phyloP scores from a whole-genome alignment of 768 basidiomycete species.

The Tulasnella sp. region DNA sequence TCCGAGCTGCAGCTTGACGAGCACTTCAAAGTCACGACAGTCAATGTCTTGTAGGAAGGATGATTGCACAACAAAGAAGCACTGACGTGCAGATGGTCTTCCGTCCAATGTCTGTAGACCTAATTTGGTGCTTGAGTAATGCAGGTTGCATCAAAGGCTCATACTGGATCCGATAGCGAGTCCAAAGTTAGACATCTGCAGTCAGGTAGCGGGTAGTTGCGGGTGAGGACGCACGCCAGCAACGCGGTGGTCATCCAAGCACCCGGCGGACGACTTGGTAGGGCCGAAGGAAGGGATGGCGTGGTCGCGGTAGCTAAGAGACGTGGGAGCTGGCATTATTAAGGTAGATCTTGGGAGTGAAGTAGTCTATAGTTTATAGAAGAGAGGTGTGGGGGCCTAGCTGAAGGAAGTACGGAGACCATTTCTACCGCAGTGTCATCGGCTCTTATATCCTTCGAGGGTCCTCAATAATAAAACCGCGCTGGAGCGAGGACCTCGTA shows the following conservation, averaged over 20 bases:
- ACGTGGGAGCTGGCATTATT: conserved; percentile 25
- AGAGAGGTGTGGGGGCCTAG: neutral
- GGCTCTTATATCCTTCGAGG: neutral
- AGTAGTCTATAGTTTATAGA: too few species aligned
- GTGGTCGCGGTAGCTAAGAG: conserved; percentile 20
- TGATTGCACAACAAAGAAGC: neutral
- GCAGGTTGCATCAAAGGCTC: conserved; percentile 94
- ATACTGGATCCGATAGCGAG: conserved; percentile 56
- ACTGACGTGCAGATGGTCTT: conserved; percentile 61
- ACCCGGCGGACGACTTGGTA: conserved; percentile 26
- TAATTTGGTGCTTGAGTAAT: conserved; percentile 84
- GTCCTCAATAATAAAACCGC: neutral
- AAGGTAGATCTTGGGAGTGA: neutral
- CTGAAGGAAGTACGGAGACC: neutral
- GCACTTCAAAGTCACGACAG: conserved; percentile 51
- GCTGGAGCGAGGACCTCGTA: too few species aligned
- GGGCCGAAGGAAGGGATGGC: conserved; percentile 15
- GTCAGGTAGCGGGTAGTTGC: neutral
- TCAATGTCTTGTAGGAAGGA: neutral
- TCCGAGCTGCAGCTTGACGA: conserved; percentile 75
- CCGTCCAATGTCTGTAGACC: conserved; percentile 64
- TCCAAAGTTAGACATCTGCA: neutral
- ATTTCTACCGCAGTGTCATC: neutral
- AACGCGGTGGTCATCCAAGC: conserved; percentile 24
- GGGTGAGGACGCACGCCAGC: conserved; percentile 7